phyloP scores from a whole-genome alignment of 495 filamentous ascomycete genomes.

The Hypoxylon intermedium region DNA sequence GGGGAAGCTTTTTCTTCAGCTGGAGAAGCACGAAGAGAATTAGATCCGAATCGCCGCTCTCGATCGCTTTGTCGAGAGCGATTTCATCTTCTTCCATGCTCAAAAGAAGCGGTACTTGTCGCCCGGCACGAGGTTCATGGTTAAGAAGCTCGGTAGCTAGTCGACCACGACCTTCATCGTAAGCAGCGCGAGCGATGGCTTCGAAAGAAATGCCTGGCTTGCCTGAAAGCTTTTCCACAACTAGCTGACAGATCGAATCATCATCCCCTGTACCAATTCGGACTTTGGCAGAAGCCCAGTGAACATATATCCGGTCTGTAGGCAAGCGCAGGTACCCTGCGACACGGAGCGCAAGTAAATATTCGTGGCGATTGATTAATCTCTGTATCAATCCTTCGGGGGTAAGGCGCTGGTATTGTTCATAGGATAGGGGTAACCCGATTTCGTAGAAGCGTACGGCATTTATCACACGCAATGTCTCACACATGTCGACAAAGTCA shows the following conservation, averaged over 20 bases:
- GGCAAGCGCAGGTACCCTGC: constrained; percentile 87
- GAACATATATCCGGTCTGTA: constrained; percentile 88
- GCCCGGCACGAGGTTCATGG: constrained; percentile 89
- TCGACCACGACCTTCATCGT: constrained; percentile 87
- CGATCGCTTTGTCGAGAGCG: constrained; percentile 95
- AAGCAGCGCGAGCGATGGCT: constrained; percentile 89
- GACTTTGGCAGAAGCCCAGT: constrained; percentile 96
- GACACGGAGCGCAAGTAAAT: constrained; percentile 87
- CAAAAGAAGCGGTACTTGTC: constrained; percentile 92
- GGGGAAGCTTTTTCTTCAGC: constrained; percentile 86
- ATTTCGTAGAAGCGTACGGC: constrained; percentile 90
- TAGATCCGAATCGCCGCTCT: constrained; percentile 92
- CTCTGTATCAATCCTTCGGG: constrained; percentile 86
- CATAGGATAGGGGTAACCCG: constrained; percentile 88
- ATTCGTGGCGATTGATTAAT: constrained; percentile 86
- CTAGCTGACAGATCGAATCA: constrained; percentile 82
- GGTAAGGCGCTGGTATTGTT: constrained; percentile 84
- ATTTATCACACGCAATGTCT: constrained; percentile 89
- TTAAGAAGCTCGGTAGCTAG: constrained; percentile 91
- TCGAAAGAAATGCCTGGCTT: constrained; percentile 95
- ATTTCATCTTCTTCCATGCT: constrained; percentile 96
- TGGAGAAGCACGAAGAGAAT: constrained; percentile 88
- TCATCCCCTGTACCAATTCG: constrained; percentile 83
- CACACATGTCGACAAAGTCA: constrained; percentile 98
- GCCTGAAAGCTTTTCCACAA: constrained; percentile 83